These are phyloP conservation scores for Fusarium coicis DNA, from an alignment of 2,329 filamentous ascomycete genomes.

Conservation along the genomic window DNA sequence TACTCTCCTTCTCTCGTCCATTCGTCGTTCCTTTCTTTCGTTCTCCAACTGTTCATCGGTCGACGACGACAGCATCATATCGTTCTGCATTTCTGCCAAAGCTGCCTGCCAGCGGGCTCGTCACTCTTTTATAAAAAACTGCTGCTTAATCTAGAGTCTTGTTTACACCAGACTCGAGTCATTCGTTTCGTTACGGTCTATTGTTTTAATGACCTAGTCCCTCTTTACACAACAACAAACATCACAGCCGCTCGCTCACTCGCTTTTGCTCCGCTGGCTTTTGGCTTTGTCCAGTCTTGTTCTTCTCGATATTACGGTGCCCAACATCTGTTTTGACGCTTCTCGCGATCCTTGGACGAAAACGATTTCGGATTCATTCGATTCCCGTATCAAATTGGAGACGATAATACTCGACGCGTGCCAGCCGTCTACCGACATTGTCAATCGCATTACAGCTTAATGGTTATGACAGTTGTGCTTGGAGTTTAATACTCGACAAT, in stretches of 20 bases:
- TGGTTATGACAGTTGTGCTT: conserved; percentile 37
- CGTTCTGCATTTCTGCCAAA: conserved; percentile 40
- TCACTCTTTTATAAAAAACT: conserved; percentile 51
- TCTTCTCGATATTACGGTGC: conserved; percentile 10
- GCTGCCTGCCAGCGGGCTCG: conserved; percentile 66
- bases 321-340: conserved; percentile 21
- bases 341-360: conserved; percentile 38
- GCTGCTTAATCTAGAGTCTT: conserved; percentile 42
- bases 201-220: conserved; percentile 34
- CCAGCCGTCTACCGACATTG: conserved; percentile 10
- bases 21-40: conserved; percentile 47
- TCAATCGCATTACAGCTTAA: conserved; percentile 31
- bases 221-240: conserved; percentile 39
- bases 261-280: conserved; percentile 32
- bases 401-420: conserved; percentile 19
- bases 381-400: conserved; percentile 25
- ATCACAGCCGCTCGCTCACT: conserved; percentile 33
- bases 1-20: conserved; percentile 46
- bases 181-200: conserved; percentile 41
- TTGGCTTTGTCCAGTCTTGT: conserved; percentile 25
- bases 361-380: conserved; percentile 30
- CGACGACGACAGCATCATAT: conserved; percentile 39
- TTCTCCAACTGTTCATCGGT: conserved; percentile 51
- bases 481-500: conserved; percentile 32
- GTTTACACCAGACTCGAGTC: conserved; percentile 34